These are phyloP conservation scores for Fonsecaea pedrosoi DNA, from an alignment of 2,329 filamentous ascomycete genomes.

Conservation along the genomic window DNA sequence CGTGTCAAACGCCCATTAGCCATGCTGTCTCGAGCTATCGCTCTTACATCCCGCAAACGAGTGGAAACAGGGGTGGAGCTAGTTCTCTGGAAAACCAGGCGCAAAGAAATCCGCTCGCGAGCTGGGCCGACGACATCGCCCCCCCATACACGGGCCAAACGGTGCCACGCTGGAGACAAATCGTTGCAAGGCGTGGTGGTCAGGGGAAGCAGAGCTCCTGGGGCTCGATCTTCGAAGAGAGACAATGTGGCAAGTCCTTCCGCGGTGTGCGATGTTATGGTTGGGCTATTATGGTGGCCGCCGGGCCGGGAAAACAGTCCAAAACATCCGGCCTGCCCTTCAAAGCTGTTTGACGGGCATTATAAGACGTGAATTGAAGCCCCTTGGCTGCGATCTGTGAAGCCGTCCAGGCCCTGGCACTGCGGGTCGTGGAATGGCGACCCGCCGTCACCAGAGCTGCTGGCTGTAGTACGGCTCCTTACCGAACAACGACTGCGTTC, in stretches of 20 bases:
- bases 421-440: slow-evolving; percentile 10
- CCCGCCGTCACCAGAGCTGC: slow-evolving; percentile 20
- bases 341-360: neutral
- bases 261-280: neutral
- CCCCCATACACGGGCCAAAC: slow-evolving; percentile 12
- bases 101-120: slow-evolving; percentile 9
- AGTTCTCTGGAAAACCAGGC: slow-evolving; percentile 6
- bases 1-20: slow-evolving; percentile 27
- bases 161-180: neutral
- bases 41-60: slow-evolving; percentile 19
- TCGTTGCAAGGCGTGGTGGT: neutral
- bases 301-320: slow-evolving; percentile 9
- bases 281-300: slow-evolving; percentile 6
- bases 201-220: neutral
- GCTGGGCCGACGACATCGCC: slow-evolving; percentile 3
- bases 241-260: slow-evolving; percentile 1
- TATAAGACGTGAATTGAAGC: neutral
- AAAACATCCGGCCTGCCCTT: slow-evolving; percentile 6
- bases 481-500: slow-evolving; percentile 14
- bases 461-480: slow-evolving; percentile 16
- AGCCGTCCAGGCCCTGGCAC: slow-evolving; percentile 13
- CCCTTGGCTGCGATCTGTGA: slow-evolving; percentile 2
- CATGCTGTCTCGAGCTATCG: slow-evolving; percentile 18
- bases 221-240: neutral
- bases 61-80: slow-evolving; percentile 10